These are phyloP conservation scores for Erodium texanum DNA, from an alignment of 441 rosid species.

Conservation along the genomic window DNA sequence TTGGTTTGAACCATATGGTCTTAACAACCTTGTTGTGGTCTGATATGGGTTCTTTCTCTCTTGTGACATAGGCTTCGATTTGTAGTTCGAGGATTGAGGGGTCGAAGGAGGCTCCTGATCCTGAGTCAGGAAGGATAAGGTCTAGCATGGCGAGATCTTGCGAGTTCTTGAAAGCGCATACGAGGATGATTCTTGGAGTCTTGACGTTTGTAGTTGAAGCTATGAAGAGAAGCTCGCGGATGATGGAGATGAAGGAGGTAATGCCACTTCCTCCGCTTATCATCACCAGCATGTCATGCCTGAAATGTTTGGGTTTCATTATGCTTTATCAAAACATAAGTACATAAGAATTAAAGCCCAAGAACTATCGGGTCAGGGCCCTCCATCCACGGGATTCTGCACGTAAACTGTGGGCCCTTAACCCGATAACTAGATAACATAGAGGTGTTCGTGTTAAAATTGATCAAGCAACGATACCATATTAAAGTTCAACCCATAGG, in stretches of 20 bases:
- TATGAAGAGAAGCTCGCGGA: conserved; percentile 48
- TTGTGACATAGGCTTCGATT: conserved; percentile 65
- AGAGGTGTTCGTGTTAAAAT: too few relatives aligned
- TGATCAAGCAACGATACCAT: too few relatives aligned
- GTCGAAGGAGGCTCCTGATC: conserved; percentile 25
- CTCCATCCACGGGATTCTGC: too few relatives aligned
- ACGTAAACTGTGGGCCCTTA: too few relatives aligned
- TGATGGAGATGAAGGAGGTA: conserved; percentile 66
- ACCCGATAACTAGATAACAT: too few relatives aligned
- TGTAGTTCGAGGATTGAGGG: conserved; percentile 38
- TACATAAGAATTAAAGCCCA: too few relatives aligned
- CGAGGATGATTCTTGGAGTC: conserved; percentile 46
- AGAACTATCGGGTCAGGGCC: too few relatives aligned
- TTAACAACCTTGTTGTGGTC: conserved; percentile 13
- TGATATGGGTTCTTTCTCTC: conserved; percentile 33
- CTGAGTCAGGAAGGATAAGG: conserved; percentile 53
- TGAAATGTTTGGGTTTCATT: conserved; percentile 16
- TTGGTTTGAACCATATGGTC: conserved; percentile 50
- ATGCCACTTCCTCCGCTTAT: conserved; percentile 98
- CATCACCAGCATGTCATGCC: conserved; percentile 72
- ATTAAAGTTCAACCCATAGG: too few relatives aligned
- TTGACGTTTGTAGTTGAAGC: conserved; percentile 28
- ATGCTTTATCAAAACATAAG: too few relatives aligned
- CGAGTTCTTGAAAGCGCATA: conserved; percentile 64
- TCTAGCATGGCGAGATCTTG: conserved; percentile 67